These are phyloP conservation scores for Dendrobium catenatum DNA, from an alignment of 106 monocot species.

Conservation along the genomic window DNA sequence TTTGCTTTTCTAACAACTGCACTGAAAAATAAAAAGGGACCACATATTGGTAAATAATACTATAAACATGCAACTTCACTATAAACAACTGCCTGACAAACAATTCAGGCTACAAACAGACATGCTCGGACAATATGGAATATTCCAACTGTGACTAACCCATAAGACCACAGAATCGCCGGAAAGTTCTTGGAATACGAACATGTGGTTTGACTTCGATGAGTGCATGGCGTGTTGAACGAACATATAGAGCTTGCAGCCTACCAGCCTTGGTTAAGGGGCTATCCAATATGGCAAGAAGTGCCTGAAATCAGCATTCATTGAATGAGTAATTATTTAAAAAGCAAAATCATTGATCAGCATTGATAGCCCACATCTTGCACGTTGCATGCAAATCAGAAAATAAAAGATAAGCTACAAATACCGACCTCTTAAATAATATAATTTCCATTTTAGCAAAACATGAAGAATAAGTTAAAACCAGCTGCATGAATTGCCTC, in stretches of 20 bases:
- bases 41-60: background rate
- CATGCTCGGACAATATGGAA: background rate
- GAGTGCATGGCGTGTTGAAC: conserved; percentile 74
- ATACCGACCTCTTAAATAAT: background rate
- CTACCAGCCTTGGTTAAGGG: conserved; percentile 90
- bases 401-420: background rate
- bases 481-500: background rate
- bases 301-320: conserved; percentile 33
- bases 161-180: conserved; percentile 91
- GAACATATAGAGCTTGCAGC: conserved; percentile 79
- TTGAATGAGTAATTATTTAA: background rate
- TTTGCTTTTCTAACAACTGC: conserved; percentile 65
- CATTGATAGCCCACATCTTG: background rate
- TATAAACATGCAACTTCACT: background rate
- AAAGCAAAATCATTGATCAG: background rate
- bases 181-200: conserved; percentile 86
- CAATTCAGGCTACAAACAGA: background rate
- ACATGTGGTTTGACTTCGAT: conserved; percentile 95
- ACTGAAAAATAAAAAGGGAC: conserved; percentile 26
- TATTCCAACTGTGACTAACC: conserved; percentile 42
- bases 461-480: background rate
- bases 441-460: conserved; percentile 1
- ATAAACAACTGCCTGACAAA: too few species aligned
- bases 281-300: conserved; percentile 94
- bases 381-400: background rate